phyloP scores from a whole-genome alignment of 805 yeast genomes.

The Ogataea ganodermae region DNA sequence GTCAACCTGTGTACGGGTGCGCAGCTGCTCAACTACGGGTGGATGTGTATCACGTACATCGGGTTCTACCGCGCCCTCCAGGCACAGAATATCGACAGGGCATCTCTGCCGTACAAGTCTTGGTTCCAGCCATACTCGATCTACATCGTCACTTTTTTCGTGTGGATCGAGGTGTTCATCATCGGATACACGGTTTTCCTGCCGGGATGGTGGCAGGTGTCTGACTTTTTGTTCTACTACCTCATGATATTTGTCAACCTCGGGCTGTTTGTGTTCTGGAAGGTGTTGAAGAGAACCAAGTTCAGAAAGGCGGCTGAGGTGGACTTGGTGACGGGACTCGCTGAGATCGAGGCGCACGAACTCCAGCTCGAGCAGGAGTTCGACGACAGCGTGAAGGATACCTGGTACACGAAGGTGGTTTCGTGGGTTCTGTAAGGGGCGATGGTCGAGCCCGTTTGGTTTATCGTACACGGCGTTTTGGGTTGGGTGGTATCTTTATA shows the following conservation, averaged over 20 bases:
- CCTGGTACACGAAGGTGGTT: conserved; percentile 10
- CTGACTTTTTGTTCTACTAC: conserved; percentile 44
- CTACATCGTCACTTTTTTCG: conserved; percentile 30
- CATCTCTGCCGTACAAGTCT: conserved; percentile 41
- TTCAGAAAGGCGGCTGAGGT: conserved; percentile 38
- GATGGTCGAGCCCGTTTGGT: neutral
- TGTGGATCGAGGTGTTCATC: conserved; percentile 37
- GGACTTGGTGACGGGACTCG: conserved; percentile 41
- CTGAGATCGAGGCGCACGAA: conserved; percentile 44
- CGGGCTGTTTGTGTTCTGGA: conserved; percentile 39
- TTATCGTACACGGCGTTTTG: neutral
- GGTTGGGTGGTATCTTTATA: neutral
- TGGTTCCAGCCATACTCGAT: conserved; percentile 45
- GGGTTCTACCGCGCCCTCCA: conserved; percentile 43
- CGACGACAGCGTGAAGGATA: conserved; percentile 6
- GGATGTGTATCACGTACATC: conserved; percentile 45
- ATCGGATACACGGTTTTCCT: conserved; percentile 43
- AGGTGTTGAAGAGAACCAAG: conserved; percentile 40
- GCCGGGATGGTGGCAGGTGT: conserved; percentile 40
- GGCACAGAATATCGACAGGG: conserved; percentile 43
- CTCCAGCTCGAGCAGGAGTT: conserved; percentile 14
- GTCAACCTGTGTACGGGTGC: conserved; percentile 49
- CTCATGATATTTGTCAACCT: conserved; percentile 44
- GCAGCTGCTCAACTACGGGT: conserved; percentile 48
- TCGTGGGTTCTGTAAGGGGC: conserved; percentile 13